Evolutionary conservation across 2,329 filamentous ascomycete genomes (phyloP).

Genomic region (Metarhizium rileyi): DNA sequence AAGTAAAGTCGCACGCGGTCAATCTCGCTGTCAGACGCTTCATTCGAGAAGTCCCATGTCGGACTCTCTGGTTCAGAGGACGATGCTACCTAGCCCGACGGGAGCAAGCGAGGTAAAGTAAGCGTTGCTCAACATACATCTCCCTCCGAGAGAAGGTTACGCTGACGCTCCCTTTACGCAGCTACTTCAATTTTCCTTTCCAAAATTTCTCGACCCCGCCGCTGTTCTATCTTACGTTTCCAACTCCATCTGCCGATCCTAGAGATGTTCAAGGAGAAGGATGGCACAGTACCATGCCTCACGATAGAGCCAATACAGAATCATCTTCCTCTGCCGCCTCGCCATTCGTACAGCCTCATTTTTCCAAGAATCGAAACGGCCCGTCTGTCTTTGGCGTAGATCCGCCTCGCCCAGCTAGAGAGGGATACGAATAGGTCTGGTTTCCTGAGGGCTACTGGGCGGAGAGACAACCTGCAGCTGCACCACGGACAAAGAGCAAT

Average conservation of each 20-base stretch:
- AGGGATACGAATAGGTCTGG: constrained; percentile 53
- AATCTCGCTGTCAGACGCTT: background rate
- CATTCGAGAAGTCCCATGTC: constrained; percentile 12
- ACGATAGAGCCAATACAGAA: background rate
- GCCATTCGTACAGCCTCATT: background rate
- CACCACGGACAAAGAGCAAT: constrained; percentile 21
- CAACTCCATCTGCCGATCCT: constrained; percentile 3
- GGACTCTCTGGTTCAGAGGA: constrained; percentile 3
- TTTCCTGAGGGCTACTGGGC: constrained; percentile 54
- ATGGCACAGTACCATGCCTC: constrained; percentile 6
- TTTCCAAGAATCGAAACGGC: background rate
- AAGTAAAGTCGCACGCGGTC: background rate
- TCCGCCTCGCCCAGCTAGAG: constrained; percentile 43
- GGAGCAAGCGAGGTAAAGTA: constrained; percentile 16
- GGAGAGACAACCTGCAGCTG: constrained; percentile 33
- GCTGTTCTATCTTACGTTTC: constrained; percentile 11
- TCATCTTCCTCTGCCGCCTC: background rate
- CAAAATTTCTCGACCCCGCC: constrained; percentile 9
- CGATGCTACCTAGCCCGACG: constrained; percentile 1
- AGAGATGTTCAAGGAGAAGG: background rate
- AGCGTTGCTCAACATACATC: background rate
- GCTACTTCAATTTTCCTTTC: constrained; percentile 23
- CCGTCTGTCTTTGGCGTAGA: constrained; percentile 28
- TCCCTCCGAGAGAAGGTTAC: constrained; percentile 1
- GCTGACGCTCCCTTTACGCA: constrained; percentile 8